Percentiles rank a stretch among this genome's conserved stretches.
phyloP scores from a whole-genome alignment of 352 stramenopile genomes.

The Phytophthora kernoviae region DNA sequence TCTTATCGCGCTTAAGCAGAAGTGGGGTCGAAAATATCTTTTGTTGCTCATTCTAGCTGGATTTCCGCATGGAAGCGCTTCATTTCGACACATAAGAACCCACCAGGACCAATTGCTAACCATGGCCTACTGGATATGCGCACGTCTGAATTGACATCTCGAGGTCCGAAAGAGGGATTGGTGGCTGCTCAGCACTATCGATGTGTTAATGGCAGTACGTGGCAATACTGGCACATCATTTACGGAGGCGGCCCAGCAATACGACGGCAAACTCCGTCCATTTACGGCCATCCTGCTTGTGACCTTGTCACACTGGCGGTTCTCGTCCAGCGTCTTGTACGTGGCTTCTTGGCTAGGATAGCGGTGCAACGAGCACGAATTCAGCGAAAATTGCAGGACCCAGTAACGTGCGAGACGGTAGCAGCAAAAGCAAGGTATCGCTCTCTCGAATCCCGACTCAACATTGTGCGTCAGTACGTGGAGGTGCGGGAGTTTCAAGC shows the following conservation, averaged over 20 bases:
- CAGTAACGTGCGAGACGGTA: slow-evolving; percentile 28
- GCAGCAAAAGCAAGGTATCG: slow-evolving; percentile 20
- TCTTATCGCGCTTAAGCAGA: slow-evolving; percentile 27
- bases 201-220: slow-evolving; percentile 60
- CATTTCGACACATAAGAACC: slow-evolving; percentile 15
- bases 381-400: slow-evolving; percentile 28
- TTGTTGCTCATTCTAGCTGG: slow-evolving; percentile 44
- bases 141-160: slow-evolving; percentile 2
- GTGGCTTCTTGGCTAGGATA: slow-evolving; percentile 52
- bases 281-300: slow-evolving; percentile 45
- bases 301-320: slow-evolving; percentile 44
- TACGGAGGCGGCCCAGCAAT: slow-evolving; percentile 61
- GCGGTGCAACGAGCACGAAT: slow-evolving; percentile 17
- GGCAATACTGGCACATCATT: slow-evolving; percentile 49
- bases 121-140: slow-evolving; percentile 21
- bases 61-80: slow-evolving; percentile 59
- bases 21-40: slow-evolving; percentile 25
- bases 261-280: slow-evolving; percentile 43
- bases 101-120: slow-evolving; percentile 29
- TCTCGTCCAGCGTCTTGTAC: slow-evolving; percentile 50
- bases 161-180: slow-evolving; percentile 43
- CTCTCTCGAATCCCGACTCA: slow-evolving; percentile 44
- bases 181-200: slow-evolving; percentile 49
- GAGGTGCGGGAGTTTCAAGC: slow-evolving; percentile 60
- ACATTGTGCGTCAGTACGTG: slow-evolving; percentile 56